Evolutionary conservation across 306 rosid species (phyloP).

Genomic region (Ochetophila trinervis): DNA sequence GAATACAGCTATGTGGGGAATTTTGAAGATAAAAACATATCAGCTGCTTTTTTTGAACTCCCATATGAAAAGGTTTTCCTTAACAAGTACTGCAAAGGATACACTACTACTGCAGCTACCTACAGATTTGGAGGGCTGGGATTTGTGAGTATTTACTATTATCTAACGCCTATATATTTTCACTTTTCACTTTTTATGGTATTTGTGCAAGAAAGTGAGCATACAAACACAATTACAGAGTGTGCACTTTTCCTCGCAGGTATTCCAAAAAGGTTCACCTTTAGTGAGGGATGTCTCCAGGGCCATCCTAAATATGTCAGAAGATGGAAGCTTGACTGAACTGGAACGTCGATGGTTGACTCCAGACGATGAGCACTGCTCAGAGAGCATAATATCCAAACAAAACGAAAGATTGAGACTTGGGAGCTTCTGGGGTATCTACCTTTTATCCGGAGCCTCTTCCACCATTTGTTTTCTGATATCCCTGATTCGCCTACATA

Average conservation of each 20-base stretch:
- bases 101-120: conserved; percentile 30
- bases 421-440: conserved; percentile 53
- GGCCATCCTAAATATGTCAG: conserved; percentile 46
- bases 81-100: conserved; percentile 43
- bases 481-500: conserved; percentile 18
- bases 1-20: conserved; percentile 23
- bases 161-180: not conserved
- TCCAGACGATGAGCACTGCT: conserved; percentile 17
- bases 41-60: conserved; percentile 71
- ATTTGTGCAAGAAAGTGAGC: not conserved
- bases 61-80: conserved; percentile 57
- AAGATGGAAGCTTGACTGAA: conserved; percentile 33
- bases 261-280: conserved; percentile 72
- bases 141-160: conserved; percentile 52
- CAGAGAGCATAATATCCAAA: conserved; percentile 11
- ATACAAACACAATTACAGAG: not conserved
- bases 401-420: conserved; percentile 34
- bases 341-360: conserved; percentile 44
- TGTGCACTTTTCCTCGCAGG: conserved; percentile 28
- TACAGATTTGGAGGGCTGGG: conserved; percentile 66
- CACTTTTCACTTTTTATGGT: not conserved
- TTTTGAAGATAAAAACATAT: conserved; percentile 30
- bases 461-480: conserved; percentile 48
- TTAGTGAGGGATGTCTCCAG: conserved; percentile 50
- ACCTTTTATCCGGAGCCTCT: conserved; percentile 43